Conservation (phyloP, 345 rosid species). For the Eucalyptus marginata region DNA sequence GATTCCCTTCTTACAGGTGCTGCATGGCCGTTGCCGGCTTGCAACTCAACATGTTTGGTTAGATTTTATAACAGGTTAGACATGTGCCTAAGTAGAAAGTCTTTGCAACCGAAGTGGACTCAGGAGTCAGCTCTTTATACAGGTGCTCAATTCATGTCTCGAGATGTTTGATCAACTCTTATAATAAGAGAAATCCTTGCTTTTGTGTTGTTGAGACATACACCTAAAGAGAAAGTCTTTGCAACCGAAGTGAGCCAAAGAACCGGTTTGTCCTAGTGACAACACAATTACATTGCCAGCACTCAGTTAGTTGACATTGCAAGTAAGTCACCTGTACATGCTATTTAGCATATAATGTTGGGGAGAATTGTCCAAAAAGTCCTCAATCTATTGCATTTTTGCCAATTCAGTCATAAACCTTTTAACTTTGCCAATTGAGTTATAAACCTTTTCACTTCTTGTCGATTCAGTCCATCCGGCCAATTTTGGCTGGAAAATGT, state of each 20-base stretch:
- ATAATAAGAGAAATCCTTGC: background rate
- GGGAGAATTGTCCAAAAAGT: no score
- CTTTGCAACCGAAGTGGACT: background rate
- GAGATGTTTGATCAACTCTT: background rate
- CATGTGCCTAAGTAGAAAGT: background rate
- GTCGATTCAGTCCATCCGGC: no score
- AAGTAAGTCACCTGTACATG: background rate
- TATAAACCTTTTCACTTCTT: no score
- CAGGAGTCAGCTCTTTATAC: background rate
- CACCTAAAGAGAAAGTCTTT: background rate
- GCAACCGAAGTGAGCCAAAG: no score
- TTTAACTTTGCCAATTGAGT: no score
- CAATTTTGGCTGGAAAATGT: no score
- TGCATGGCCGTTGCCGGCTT: no score
- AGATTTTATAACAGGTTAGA: background rate
- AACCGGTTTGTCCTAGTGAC: fast-evolving
- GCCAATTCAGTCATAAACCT: no score
- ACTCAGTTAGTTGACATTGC: no score
- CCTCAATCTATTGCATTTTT: no score
- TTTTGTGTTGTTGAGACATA: background rate
- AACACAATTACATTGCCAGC: background rate
- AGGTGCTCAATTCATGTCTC: background rate
- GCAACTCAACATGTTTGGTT: background rate
- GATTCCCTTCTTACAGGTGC: background rate
- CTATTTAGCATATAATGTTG: background rate